These are phyloP conservation scores for Fusarium paranaense DNA, from an alignment of 2,329 filamentous ascomycete genomes.

Conservation along the genomic window DNA sequence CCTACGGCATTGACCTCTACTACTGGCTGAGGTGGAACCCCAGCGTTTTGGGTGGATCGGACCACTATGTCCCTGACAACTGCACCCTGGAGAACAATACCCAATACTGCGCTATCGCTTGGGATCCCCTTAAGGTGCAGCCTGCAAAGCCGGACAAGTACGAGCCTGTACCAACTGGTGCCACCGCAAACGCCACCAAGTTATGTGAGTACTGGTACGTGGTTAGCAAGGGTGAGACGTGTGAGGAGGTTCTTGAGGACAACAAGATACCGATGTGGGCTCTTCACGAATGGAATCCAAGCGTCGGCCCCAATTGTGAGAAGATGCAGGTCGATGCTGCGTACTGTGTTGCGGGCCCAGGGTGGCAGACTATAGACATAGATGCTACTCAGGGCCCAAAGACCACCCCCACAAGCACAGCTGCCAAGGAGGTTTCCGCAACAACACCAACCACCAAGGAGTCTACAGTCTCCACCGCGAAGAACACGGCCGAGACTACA, in stretches of 20 bases:
- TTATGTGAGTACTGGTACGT: neutral
- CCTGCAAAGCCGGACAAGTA: too few species aligned
- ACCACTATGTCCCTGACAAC: too few species aligned
- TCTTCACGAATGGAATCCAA: neutral
- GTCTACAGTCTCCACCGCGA: too few species aligned
- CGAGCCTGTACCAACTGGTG: neutral
- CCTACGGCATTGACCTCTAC: too few species aligned
- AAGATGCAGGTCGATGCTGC: neutral
- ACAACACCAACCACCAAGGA: too few species aligned
- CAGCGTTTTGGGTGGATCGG: too few species aligned
- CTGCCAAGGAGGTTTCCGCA: neutral
- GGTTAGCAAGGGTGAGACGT: neutral
- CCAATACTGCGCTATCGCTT: too few species aligned
- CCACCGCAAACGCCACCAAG: neutral
- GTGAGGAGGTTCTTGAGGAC: neutral
- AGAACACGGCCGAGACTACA: too few species aligned
- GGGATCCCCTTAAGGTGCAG: too few species aligned
- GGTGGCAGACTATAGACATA: neutral
- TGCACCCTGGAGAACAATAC: too few species aligned
- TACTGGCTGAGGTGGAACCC: too few species aligned
- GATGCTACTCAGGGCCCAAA: neutral
- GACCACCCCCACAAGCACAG: neutral
- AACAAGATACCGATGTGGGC: neutral
- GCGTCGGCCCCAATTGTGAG: neutral
- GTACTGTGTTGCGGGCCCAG: neutral